Evolutionary conservation across 2,329 filamentous ascomycete genomes (phyloP), one percentile per base, ranked within the genome.

Genomic region (Thelonectria discophora): DNA sequence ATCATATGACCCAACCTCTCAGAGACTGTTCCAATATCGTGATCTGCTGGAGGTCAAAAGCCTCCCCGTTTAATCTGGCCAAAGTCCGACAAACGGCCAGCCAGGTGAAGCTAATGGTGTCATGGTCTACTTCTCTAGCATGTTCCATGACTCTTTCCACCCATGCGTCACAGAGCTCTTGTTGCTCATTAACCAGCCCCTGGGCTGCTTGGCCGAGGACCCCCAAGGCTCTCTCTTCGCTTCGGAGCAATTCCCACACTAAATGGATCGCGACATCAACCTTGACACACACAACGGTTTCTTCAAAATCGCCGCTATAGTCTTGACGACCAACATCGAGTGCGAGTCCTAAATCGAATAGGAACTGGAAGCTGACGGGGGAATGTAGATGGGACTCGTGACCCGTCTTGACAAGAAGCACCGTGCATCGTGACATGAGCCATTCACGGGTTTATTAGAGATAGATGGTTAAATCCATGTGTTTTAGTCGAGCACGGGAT

Each of bases 321-420:
- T 61, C 48, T 20, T 34, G 5, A 7, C 47, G 47, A 13, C 43
- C 37, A 20, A 61, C 52, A 1, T 61, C 24, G 34, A 61, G 9
- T 21, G 30, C 30, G 6, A 32, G 11, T 32, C 30, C 30, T 7
- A 11, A 6, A 7, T 32, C 30, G 30, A 32, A 32, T 32, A 32
- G 30, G 11, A 11, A 11, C 11, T 7, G 30, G 11, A 32, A 32
- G 30, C 30, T 32, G 11, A 32, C 11, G 30, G 30, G 30, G 11
- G 30, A 32, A 32, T 32, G 30, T 11, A 32, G 11, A 6, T 32
- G 6, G 6, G 30, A 6, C 11, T 32, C 30, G 11, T 32, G 7
- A 7, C 30, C 30, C 11, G 30, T 32, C 30, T 32, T 32, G 30
- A 32, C 30, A 7, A 32, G 30, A 32, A 32, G 30, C 11, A 32